Conservation (phyloP, 169 alveolate species). For the Sarcocystis neurona region DNA sequence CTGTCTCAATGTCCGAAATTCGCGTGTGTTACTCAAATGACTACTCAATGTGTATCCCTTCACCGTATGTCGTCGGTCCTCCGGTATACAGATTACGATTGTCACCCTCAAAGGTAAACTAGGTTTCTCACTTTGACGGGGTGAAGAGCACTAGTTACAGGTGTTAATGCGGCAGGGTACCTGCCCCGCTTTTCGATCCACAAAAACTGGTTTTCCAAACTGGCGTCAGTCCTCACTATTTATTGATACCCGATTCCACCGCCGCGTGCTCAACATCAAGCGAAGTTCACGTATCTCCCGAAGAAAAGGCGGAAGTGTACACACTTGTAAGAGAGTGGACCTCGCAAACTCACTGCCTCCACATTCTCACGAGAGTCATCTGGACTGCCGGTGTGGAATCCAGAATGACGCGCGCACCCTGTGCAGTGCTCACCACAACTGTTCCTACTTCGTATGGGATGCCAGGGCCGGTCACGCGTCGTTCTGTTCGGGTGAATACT, state of each 20-base stretch:
- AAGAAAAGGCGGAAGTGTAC: conserved; percentile 17
- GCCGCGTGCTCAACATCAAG: neutral
- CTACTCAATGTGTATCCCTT: too few species aligned
- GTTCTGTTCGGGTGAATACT: conserved; percentile 23
- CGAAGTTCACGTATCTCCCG: neutral
- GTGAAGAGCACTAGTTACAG: neutral
- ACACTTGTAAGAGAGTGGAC: conserved; percentile 17
- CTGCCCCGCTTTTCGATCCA: conserved; percentile 39
- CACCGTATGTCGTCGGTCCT: too few species aligned
- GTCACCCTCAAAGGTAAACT: neutral
- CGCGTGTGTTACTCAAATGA: neutral
- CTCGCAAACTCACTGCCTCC: too few species aligned
- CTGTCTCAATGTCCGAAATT: neutral
- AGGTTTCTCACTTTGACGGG: neutral
- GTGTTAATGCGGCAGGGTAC: neutral
- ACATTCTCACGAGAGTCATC: too few species aligned
- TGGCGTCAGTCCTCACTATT: conserved; percentile 42
- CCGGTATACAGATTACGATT: conserved; percentile 25
- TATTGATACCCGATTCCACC: neutral
- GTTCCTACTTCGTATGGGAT: conserved; percentile 21
- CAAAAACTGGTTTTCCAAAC: neutral
- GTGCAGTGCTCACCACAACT: conserved; percentile 28
- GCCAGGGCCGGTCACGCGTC: neutral
- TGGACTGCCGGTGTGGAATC: too few species aligned
- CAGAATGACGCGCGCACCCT: conserved; percentile 32